phyloP scores from a whole-genome alignment of 495 filamentous ascomycete species.

The Penicillium daleae region DNA sequence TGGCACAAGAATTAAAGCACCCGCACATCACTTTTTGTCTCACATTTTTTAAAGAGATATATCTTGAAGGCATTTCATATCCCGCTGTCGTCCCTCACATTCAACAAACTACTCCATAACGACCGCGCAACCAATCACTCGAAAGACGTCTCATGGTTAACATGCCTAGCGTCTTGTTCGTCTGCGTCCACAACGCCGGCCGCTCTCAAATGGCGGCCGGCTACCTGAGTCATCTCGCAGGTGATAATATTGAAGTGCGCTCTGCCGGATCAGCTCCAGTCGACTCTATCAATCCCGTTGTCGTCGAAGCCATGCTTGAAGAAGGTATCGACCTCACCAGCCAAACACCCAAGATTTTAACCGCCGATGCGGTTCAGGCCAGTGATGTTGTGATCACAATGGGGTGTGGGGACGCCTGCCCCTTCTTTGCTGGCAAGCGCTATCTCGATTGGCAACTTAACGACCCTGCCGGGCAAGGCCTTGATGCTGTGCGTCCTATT shows the following conservation, averaged over 20 bases:
- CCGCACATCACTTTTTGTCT: constrained; percentile 7
- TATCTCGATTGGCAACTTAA: constrained; percentile 38
- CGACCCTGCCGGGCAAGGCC: constrained; percentile 29
- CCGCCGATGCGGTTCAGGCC: constrained; percentile 27
- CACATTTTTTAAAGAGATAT: background rate
- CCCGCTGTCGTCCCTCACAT: constrained; percentile 11
- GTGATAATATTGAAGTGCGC: constrained; percentile 33
- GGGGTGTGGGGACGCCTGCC: constrained; percentile 37
- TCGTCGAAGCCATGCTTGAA: constrained; percentile 36
- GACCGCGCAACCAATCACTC: constrained; percentile 13
- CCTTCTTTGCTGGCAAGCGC: constrained; percentile 32
- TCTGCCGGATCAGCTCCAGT: constrained; percentile 34
- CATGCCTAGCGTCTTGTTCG: constrained; percentile 35
- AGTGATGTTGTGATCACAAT: constrained; percentile 38
- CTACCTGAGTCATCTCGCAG: constrained; percentile 30
- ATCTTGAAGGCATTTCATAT: background rate
- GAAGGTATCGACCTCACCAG: constrained; percentile 36
- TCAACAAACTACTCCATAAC: constrained; percentile 18
- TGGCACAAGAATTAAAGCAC: constrained; percentile 6
- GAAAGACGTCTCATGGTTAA: constrained; percentile 22
- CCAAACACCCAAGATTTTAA: constrained; percentile 34
- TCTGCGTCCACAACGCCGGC: constrained; percentile 38
- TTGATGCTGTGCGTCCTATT: constrained; percentile 29
- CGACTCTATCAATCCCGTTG: constrained; percentile 32
- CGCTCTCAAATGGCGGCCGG: constrained; percentile 40